These are phyloP conservation scores for Orbilia brochopaga DNA, from an alignment of 2,329 filamentous ascomycete genomes.

Conservation along the genomic window DNA sequence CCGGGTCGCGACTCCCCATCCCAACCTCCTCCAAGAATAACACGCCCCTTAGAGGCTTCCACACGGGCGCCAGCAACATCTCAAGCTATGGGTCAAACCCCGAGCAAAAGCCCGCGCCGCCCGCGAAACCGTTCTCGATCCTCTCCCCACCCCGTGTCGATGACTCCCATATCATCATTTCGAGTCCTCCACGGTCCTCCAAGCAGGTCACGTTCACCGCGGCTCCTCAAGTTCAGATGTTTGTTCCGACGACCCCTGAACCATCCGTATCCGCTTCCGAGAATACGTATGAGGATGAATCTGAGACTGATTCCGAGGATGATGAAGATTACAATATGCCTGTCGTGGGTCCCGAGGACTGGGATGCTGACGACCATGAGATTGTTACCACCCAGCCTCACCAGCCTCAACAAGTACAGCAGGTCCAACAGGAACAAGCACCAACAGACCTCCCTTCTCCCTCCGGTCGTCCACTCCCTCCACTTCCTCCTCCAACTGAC, in stretches of 20 bases:
- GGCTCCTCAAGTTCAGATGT: constrained; percentile 93
- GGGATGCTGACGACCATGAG: constrained; percentile 63
- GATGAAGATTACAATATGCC: constrained; percentile 74
- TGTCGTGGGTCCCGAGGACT: constrained; percentile 95
- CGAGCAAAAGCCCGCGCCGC: constrained; percentile 49
- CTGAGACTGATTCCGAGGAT: constrained; percentile 69
- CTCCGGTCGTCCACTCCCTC: constrained; percentile 75
- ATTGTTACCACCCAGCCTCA: no score
- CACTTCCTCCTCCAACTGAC: constrained; percentile 70
- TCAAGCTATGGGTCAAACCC: constrained; percentile 59
- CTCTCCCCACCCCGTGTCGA: constrained; percentile 49
- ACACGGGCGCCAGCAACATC: constrained; percentile 59
- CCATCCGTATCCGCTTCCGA: constrained; percentile 91
- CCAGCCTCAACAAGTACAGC: constrained; percentile 72
- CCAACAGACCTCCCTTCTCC: constrained; percentile 35
- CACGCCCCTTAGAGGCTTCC: constrained; percentile 64
- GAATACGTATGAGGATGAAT: constrained; percentile 80
- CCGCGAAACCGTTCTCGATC: constrained; percentile 55
- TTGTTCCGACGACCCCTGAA: constrained; percentile 96
- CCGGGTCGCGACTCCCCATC: constrained; percentile 65
- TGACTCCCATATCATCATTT: constrained; percentile 61
- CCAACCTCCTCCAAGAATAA: constrained; percentile 68
- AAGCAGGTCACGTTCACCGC: constrained; percentile 98
- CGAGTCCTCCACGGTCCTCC: constrained; percentile 77
- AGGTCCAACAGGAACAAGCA: constrained; percentile 51